Conservation (phyloP, 2,329 filamentous ascomycete species). For the Aspergillus luchuensis region DNA sequence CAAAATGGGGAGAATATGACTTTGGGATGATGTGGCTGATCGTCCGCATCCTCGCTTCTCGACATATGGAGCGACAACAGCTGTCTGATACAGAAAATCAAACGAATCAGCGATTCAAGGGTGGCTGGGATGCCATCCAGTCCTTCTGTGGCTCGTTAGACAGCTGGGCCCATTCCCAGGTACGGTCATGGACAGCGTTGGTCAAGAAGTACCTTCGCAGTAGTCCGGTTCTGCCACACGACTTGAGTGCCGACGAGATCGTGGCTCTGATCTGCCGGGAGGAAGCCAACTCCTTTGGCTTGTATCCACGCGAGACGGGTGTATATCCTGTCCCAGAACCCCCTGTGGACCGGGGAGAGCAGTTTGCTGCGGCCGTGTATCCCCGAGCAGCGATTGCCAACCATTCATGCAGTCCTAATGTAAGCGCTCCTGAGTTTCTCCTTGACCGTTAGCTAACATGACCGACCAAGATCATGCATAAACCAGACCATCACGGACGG, state of each 20-base stretch:
- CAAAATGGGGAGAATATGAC: conserved; percentile 35
- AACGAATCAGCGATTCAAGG: conserved; percentile 13
- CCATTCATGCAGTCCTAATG: conserved; percentile 26
- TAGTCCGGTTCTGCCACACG: conserved; percentile 16
- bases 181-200: conserved; percentile 29
- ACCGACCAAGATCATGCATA: conserved; percentile 29
- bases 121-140: conserved; percentile 29
- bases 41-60: conserved; percentile 32
- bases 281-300: conserved; percentile 25
- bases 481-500: conserved; percentile 30
- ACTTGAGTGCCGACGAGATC: not conserved
- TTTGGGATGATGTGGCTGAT: conserved; percentile 41
- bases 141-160: conserved; percentile 33
- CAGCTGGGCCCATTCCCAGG: conserved; percentile 33
- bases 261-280: conserved; percentile 24
- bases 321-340: conserved; percentile 3
- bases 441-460: not conserved
- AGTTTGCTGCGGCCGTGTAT: conserved; percentile 25
- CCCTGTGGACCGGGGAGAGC: conserved; percentile 17
- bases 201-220: conserved; percentile 33
- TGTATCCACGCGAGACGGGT: conserved; percentile 22
- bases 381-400: conserved; percentile 24
- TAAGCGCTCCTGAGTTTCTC: not conserved
- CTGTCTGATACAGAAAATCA: not conserved
- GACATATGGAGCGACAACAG: conserved; percentile 16